Conservation (phyloP, 352 stramenopile species). For the Pythium dissotocum region DNA sequence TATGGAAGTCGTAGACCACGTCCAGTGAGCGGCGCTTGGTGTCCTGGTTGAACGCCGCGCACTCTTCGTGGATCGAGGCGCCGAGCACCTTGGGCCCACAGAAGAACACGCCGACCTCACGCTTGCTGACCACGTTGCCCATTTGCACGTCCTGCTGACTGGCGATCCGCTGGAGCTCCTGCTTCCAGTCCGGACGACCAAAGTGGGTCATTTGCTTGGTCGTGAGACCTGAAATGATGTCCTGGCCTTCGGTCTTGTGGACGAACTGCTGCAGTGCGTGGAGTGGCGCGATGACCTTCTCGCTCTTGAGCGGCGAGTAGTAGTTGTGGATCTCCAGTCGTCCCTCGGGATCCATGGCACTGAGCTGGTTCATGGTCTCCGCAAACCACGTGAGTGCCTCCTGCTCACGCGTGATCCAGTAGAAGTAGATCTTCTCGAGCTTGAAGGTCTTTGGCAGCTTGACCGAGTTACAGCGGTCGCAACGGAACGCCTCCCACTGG, state of each 20-base stretch:
- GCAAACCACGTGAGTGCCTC: conserved; percentile 74
- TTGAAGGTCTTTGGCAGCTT: conserved; percentile 65
- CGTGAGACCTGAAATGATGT: conserved; percentile 73
- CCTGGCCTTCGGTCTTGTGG: conserved; percentile 58
- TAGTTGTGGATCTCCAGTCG: conserved; percentile 84
- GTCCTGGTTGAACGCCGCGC: conserved; percentile 54
- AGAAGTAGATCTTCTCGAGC: conserved; percentile 82
- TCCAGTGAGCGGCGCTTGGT: conserved; percentile 33
- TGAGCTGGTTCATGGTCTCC: conserved; percentile 80
- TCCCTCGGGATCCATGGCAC: conserved; percentile 66
- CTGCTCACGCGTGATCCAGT: conserved; percentile 79
- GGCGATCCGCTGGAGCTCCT: conserved; percentile 53
- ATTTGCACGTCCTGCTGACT: conserved; percentile 10
- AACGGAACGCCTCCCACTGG: conserved; percentile 58
- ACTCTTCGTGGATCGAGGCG: conserved; percentile 59
- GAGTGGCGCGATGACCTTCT: conserved; percentile 61
- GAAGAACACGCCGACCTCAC: conserved; percentile 81
- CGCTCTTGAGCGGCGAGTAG: conserved; percentile 70
- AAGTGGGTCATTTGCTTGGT: conserved; percentile 82
- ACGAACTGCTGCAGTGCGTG: conserved; percentile 77
- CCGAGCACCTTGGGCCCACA: conserved; percentile 67
- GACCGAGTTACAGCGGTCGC: conserved; percentile 44
- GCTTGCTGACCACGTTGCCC: conserved; percentile 12
- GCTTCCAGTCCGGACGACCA: conserved; percentile 72
- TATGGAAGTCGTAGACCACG: conserved; percentile 72